Base-by-base conservation (phyloP, 139 green algal species). In the Desmodesmus armatus region DNA sequence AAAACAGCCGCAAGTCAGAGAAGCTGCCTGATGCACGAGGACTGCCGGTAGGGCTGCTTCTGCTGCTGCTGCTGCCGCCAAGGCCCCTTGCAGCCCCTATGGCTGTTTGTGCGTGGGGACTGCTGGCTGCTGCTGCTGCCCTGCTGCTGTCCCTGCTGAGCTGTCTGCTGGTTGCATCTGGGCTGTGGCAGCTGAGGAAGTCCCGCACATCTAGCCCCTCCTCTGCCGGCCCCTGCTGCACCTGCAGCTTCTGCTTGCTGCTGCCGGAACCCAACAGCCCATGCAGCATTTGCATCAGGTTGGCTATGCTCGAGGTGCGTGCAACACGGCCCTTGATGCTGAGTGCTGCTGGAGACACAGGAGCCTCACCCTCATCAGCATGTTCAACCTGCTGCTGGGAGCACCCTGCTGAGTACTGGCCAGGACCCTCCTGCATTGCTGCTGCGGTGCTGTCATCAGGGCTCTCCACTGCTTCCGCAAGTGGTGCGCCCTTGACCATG, bases 231-330 rank as follows among this genome's bases (percentile, higher is more conserved):
- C 6, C 39, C 37, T 40, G 40, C 4, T 43, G 23, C n/a, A 6
- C 3, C 71, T 78, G 71, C 71, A 43, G 71, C 43, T 62, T 39
- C 43, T 62, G 71, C 40, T 77, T n/a, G 69, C 69, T 55, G 69
- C 35, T 35, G 2, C 21, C n/a, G n/a, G n/a, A n/a, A n/a, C n/a
- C n/a, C n/a, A n/a, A n/a, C n/a, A n/a, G n/a, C n/a, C n/a, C n/a
- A n/a, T n/a, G n/a, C n/a, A n/a, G n/a, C n/a, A n/a, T n/a, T n/a
- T n/a, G n/a, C n/a, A n/a, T n/a, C n/a, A n/a, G n/a, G n/a, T n/a
- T n/a, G n/a, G n/a, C n/a, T n/a, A n/a, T n/a, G n/a, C n/a, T n/a
- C n/a, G n/a, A n/a, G n/a, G n/a, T n/a, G n/a, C n/a, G n/a, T n/a
- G n/a, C n/a, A n/a, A n/a, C n/a, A n/a, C n/a, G n/a, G n/a, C n/a